Percentiles rank a stretch among this genome's conserved stretches.
These are phyloP conservation scores for Glarea lozoyensis DNA, from an alignment of 495 filamentous ascomycete genomes.

Conservation along the genomic window DNA sequence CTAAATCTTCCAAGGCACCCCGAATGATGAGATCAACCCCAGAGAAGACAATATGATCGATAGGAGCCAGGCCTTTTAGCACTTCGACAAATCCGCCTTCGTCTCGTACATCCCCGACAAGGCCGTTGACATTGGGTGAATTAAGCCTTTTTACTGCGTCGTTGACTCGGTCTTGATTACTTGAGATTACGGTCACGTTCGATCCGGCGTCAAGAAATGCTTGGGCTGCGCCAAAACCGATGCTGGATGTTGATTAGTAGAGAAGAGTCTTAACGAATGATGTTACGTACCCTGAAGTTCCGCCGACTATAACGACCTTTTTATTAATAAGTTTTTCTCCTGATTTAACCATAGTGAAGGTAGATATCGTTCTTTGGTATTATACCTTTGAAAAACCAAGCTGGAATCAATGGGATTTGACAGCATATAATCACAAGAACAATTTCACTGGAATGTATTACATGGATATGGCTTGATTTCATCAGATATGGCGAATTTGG, in stretches of 20 bases:
- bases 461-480: too few species aligned
- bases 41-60: conserved; percentile 36
- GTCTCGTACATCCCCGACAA: conserved; percentile 29
- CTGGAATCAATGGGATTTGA: too few species aligned
- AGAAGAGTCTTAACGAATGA: not conserved
- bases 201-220: conserved; percentile 36
- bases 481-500: too few species aligned
- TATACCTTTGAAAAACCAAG: too few species aligned
- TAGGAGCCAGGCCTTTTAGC: conserved; percentile 23
- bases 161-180: conserved; percentile 27
- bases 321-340: conserved; percentile 25
- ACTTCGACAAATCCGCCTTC: conserved; percentile 26
- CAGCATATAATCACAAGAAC: too few species aligned
- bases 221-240: conserved; percentile 41
- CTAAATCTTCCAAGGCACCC: conserved; percentile 26
- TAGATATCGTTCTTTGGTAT: too few species aligned
- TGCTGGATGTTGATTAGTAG: conserved; percentile 19
- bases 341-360: conserved; percentile 20
- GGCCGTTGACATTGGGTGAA: conserved; percentile 16
- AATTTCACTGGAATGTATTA: too few species aligned
- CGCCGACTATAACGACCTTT: conserved; percentile 29
- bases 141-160: conserved; percentile 22
- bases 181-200: conserved; percentile 39
- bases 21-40: conserved; percentile 36
- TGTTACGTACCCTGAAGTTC: conserved; percentile 25